Evolutionary conservation across 2,329 filamentous ascomycete species (phyloP), one percentile per base, ranked within the genome.

Genomic region (Cladorrhinum sp.): DNA sequence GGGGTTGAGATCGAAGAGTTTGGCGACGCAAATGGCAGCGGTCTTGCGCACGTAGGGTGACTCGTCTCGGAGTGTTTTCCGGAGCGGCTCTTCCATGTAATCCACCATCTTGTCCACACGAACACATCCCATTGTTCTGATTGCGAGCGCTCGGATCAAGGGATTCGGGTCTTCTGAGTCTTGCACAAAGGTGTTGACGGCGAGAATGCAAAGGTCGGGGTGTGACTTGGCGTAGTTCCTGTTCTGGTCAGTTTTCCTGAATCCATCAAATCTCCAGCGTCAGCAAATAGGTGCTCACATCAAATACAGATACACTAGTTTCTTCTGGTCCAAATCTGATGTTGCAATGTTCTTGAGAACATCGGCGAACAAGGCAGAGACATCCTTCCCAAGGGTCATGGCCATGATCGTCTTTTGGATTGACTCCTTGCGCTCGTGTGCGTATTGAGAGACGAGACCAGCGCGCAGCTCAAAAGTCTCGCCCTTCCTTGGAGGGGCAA

Each of bases 401-500:
- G 95, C 93, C 93, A 98, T 98, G 79, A 99, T 99, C 66, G 95
- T 99, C 83, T 96, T 98, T 75, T 99, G 95, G 69, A 99, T 99
- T 23, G 95, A 91, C 81, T 99, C 95, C 78, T 99, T 99, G 72
- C 92, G 89, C 85, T 99, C 95, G 79, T 96, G 97, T 62, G 95
- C 95, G 89, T 98, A 99, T 80, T 99, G 95, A 66, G 95, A 99
- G 65, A 96, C 95, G 75, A 99, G 81, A 41, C 95, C 95, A 65
- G 93, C 92, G 75, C 95, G 89, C 77, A 99, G 80, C 82, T 99
- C 95, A 75, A 96, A 98, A 16, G 95, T 99, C 80, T 99, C 95
- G 75, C 95, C 95, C 81, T 99, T 99, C 72, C 89, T 87, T 70
- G 95, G 95, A 75, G 88, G 88, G 75, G 91, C 89, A 76, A 99